Evolutionary conservation across 1,284 basidiomycete genomes (phyloP).

Genomic region (Cronartium quercuum): DNA sequence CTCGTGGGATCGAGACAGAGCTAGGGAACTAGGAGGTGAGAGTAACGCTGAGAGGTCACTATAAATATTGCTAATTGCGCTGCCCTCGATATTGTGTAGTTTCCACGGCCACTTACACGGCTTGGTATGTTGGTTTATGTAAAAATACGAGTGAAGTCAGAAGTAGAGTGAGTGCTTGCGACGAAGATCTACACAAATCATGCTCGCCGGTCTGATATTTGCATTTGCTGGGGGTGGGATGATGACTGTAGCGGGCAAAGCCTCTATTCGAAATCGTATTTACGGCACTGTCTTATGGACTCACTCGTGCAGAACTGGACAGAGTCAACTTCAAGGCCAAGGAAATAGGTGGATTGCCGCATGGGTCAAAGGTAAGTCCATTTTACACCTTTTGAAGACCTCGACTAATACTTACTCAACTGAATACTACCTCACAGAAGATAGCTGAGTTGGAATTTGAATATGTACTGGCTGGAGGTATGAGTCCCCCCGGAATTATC

Average conservation of each 20-base stretch:
- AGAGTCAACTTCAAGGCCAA: constrained; percentile 2
- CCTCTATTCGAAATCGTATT: constrained; percentile 13
- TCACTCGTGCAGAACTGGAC: constrained; percentile 3
- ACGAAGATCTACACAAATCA: not conserved
- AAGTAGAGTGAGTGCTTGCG: not conserved
- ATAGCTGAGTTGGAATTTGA: constrained; percentile 55
- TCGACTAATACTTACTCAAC: not conserved
- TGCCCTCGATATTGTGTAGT: constrained; percentile 53
- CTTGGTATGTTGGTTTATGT: constrained; percentile 63
- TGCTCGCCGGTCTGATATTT: constrained; percentile 44
- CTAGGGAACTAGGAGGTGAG: constrained; percentile 65
- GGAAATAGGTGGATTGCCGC: not conserved
- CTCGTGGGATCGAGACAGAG: constrained; percentile 70
- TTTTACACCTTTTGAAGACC: not conserved
- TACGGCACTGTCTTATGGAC: constrained; percentile 8
- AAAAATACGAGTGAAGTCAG: constrained; percentile 48
- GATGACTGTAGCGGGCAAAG: constrained; percentile 49
- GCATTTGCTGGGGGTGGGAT: constrained; percentile 53
- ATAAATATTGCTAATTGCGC: not conserved
- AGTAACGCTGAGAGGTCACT: not conserved
- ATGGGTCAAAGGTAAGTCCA: not conserved
- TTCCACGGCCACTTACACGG: constrained; percentile 64
- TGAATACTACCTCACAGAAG: constrained; percentile 39
- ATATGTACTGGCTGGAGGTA: constrained; percentile 54
- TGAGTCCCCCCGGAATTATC: constrained; percentile 58